A percentile compares a stretch with the other conserved stretches of the same genome.
These are phyloP conservation scores for Chlorella sorokiniana DNA, from an alignment of 139 green algal genomes.

Conservation along the genomic window DNA sequence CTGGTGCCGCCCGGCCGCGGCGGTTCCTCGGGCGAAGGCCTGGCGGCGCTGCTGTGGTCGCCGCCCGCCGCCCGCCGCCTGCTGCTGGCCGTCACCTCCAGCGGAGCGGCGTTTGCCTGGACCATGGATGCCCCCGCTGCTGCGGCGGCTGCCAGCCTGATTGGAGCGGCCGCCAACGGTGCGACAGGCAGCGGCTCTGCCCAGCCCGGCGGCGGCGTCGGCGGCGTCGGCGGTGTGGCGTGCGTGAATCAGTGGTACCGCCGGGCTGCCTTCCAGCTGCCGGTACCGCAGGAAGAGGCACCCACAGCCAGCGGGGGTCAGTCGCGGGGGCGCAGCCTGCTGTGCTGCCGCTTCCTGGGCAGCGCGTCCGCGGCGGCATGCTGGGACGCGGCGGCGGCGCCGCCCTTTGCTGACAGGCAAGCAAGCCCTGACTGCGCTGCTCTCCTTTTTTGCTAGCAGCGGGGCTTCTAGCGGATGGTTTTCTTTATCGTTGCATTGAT, in stretches of 20 bases:
- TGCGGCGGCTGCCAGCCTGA: not conserved
- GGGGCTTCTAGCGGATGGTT: too few species aligned
- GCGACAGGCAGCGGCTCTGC: not conserved
- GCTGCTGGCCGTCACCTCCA: slow-evolving; percentile 1
- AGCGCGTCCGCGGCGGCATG: too few species aligned
- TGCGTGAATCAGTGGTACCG: not conserved
- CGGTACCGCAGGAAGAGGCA: not conserved
- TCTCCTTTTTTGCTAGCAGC: too few species aligned
- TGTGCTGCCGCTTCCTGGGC: slow-evolving; percentile 5
- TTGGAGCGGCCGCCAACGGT: not conserved
- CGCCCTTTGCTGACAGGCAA: not conserved
- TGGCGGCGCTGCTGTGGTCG: slow-evolving; percentile 8
- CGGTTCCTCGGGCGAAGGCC: not conserved
- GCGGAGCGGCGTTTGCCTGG: not conserved
- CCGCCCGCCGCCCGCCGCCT: not conserved
- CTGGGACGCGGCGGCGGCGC: not conserved
- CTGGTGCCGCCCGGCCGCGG: not conserved
- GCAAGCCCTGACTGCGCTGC: too few species aligned
- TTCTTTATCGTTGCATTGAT: too few species aligned
- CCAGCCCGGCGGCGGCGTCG: not conserved
- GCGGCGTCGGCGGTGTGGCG: not conserved
- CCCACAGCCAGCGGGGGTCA: not conserved
- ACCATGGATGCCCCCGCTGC: not conserved
- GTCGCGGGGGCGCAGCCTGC: not conserved
- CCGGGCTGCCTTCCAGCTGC: not conserved